Base-by-base conservation (phyloP, 2,329 filamentous ascomycete genomes). In the Aotearoamyces nothofagi region DNA sequence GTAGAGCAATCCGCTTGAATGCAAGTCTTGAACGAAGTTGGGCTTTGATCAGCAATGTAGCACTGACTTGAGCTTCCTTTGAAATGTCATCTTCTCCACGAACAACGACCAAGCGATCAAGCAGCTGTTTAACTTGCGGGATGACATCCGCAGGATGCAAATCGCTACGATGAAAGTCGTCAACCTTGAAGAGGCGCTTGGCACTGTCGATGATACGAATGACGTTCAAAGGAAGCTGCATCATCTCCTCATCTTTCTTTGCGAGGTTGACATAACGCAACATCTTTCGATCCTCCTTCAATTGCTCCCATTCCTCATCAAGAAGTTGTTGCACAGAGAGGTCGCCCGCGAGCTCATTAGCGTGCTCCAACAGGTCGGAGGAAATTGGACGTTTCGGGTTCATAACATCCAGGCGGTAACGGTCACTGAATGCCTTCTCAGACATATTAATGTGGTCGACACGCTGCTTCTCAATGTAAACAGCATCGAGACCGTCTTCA, bases 401-500 rank as follows among this genome's bases (percentile, higher is more conserved):
- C 75, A 92, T 87, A 24, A 92, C 70, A 55, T 98, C 86, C 31
- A 98, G 64, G 29, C 77, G 76, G 61, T 80, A 98, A 29, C 78
- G 76, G 38, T 76, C 66, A 43, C 81, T 75, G 45, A 98, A 93
- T 24, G 76, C 70, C 24, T 65, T 61, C 43, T 83, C 66, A 2
- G 82, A 83, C 53, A 82, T 74, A 39, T 75, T 78, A 51, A 96
- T 79, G 48, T 81, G 77, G 44, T 93, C 83, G 39, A 98, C 71
- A 31, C 71, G 71, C 54, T 98, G 92, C 45, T 84, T 82, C 59
- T 99, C 90, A 33, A 99, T 96, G 52, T 78, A 72, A 39, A 80
- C 79, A 47, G 81, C 92, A 53, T 98, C 92, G 5, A 96, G 67
- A 47, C 90, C 92, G 54, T 98, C 92, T 52, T 98, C 90, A 48